Percentiles rank a stretch among this genome's conserved stretches.
phyloP scores from a whole-genome alignment of 2,329 filamentous ascomycete species.

The Hypoxylon sp. region DNA sequence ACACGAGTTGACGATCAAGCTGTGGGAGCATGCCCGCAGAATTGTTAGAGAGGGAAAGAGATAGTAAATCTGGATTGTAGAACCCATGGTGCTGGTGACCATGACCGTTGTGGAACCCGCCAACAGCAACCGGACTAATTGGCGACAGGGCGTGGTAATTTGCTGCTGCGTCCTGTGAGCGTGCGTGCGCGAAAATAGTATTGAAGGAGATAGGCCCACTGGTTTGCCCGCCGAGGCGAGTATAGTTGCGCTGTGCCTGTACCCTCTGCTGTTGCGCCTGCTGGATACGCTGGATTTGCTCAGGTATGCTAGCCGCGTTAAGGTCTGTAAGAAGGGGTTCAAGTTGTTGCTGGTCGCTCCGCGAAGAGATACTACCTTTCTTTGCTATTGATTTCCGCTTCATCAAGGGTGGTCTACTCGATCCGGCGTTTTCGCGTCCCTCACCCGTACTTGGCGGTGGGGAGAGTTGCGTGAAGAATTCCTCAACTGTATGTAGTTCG shows the following conservation, averaged over 20 bases:
- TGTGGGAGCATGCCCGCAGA: conserved; percentile 72
- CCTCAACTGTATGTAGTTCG: conserved; percentile 92
- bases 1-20: conserved; percentile 82
- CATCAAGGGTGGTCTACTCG: conserved; percentile 46
- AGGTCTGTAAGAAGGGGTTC: conserved; percentile 60
- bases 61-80: conserved; percentile 69
- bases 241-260: conserved; percentile 62
- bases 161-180: conserved; percentile 57
- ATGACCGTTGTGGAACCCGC: conserved; percentile 49
- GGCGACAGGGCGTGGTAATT: conserved; percentile 67
- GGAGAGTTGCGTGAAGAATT: conserved; percentile 88
- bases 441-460: conserved; percentile 70
- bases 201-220: conserved; percentile 60
- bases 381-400: conserved; percentile 60
- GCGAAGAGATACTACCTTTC: conserved; percentile 57
- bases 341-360: conserved; percentile 56
- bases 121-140: conserved; percentile 63
- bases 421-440: conserved; percentile 56
- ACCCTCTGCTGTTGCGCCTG: conserved; percentile 58
- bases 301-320: conserved; percentile 49
- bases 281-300: conserved; percentile 56
- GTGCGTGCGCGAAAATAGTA: conserved; percentile 58
- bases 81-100: conserved; percentile 57
- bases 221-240: conserved; percentile 59
- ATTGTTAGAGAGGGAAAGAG: conserved; percentile 66